Base-by-base conservation (phyloP, 768 basidiomycete genomes). In the Paxillus rubicundulus region DNA sequence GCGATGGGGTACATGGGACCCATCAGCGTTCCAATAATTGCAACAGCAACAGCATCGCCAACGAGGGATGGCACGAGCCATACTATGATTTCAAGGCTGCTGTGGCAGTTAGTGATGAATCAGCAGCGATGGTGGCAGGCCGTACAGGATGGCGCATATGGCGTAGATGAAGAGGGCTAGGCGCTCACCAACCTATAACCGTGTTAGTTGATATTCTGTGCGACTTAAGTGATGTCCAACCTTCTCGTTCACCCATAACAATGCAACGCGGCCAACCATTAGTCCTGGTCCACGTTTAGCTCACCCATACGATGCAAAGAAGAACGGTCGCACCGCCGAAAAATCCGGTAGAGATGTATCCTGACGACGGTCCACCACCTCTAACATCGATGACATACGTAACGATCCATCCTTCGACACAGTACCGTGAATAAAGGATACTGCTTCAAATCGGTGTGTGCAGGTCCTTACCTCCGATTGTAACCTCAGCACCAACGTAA, bases 1-100 rank as follows among this genome's bases (percentile, higher is more conserved):
- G 71, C 53, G 40, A 87, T 79, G 2, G 86, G 86, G 61, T 85
- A 89, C 72, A 89, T 81, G 3, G 87, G 87, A 1, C 87, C 89
- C n/a, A 91, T 72, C 20, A 89, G 67, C 9, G 89, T 44, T 16
- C 88, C 89, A 14, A 88, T 69, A 42, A 88, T 57, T 2, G 85
- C 77, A 20, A 88, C 76, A 0, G 84, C 81, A 4, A 89, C 73
- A 2, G 80, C 87, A 57, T 81, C 76, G 3, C 80, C 85, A 9
- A 87, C 71, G 14, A 89, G 71, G 5, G 81, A 84, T 20, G 84
- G 84, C 0, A 83, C 79, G 27, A 85, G 74, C 87, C 88, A 91
- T 36, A 90, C 71, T 7, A 85, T 60, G 27, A 89, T 61, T 61
- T 89, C 81, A 17, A 90, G 74, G 3, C 84, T 84, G 40, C 20